A percentile compares a stretch with the other conserved stretches of the same genome.
phyloP scores from a whole-genome alignment of 805 yeast genomes.

The Wickerhamia fluorescens region DNA sequence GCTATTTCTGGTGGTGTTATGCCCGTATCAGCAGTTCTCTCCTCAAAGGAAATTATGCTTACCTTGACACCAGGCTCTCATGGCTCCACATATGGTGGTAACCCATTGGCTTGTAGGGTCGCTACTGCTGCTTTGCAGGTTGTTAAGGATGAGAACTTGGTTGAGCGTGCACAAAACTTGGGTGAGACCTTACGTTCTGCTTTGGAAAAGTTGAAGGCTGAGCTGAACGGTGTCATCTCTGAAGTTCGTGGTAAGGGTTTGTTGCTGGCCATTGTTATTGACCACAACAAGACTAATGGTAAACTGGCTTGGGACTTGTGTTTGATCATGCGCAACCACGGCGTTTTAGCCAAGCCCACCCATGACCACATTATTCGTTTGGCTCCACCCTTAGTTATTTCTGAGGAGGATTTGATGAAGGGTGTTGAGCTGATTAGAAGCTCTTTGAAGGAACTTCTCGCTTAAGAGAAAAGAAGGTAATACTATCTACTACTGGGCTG shows the following conservation, averaged over 20 bases:
- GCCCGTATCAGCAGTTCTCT: conserved; percentile 87
- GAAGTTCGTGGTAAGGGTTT: conserved; percentile 82
- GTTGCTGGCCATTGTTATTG: conserved; percentile 86
- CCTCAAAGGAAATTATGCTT: conserved; percentile 85
- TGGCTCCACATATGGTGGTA: conserved; percentile 97
- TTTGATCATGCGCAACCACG: conserved; percentile 77
- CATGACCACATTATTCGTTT: conserved; percentile 92
- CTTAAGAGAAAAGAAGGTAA: no score
- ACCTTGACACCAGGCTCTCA: conserved; percentile 92
- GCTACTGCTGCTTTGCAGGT: conserved; percentile 92
- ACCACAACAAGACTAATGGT: conserved; percentile 74
- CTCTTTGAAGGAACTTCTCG: conserved; percentile 41
- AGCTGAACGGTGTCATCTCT: conserved; percentile 45
- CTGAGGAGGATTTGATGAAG: conserved; percentile 74
- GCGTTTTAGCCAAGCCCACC: conserved; percentile 93
- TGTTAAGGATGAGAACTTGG: conserved; percentile 78
- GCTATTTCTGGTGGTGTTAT: conserved; percentile 93
- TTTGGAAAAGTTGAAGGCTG: conserved; percentile 45
- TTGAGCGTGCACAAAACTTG: conserved; percentile 63
- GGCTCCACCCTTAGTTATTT: conserved; percentile 92
- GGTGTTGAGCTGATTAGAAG: conserved; percentile 71
- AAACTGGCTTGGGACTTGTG: conserved; percentile 96
- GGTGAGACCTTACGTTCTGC: conserved; percentile 65
- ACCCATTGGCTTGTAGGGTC: conserved; percentile 88
- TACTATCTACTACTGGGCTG: no score